Conservation (phyloP, 2,329 filamentous ascomycete genomes). For the Penicillium oxalicum region DNA sequence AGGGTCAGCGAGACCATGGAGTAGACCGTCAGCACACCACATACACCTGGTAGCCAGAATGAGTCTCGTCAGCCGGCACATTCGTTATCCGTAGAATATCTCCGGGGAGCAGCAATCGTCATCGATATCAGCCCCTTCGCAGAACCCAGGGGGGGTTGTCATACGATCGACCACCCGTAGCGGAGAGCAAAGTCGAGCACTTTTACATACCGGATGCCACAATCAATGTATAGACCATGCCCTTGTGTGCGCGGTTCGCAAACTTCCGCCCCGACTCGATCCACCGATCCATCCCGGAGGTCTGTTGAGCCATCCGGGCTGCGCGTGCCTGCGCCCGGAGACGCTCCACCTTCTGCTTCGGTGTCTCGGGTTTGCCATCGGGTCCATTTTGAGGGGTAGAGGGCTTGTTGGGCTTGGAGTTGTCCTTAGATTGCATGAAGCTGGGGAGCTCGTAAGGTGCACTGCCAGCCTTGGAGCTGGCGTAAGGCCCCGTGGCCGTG, state of each 20-base stretch:
- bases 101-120: neutral
- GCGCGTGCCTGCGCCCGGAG: slow-evolving; percentile 62
- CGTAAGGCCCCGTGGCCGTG: slow-evolving; percentile 47
- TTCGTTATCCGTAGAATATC: neutral
- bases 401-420: slow-evolving; percentile 5
- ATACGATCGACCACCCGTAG: neutral
- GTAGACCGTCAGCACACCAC: slow-evolving; percentile 56
- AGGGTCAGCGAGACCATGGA: slow-evolving; percentile 61
- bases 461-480: slow-evolving; percentile 36
- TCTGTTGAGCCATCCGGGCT: slow-evolving; percentile 56
- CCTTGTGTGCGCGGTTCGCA: slow-evolving; percentile 57
- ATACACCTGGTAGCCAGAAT: slow-evolving; percentile 43
- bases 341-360: slow-evolving; percentile 63
- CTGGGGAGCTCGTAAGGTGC: slow-evolving; percentile 30
- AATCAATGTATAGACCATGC: slow-evolving; percentile 55
- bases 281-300: slow-evolving; percentile 50
- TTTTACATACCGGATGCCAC: slow-evolving; percentile 51
- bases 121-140: neutral
- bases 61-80: neutral
- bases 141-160: neutral
- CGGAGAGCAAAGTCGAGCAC: too few species aligned
- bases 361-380: slow-evolving; percentile 49
- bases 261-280: slow-evolving; percentile 49
- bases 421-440: slow-evolving; percentile 19
- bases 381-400: slow-evolving; percentile 18